Conservation (phyloP, 2,329 filamentous ascomycete species). For the Penicillium sp. region DNA sequence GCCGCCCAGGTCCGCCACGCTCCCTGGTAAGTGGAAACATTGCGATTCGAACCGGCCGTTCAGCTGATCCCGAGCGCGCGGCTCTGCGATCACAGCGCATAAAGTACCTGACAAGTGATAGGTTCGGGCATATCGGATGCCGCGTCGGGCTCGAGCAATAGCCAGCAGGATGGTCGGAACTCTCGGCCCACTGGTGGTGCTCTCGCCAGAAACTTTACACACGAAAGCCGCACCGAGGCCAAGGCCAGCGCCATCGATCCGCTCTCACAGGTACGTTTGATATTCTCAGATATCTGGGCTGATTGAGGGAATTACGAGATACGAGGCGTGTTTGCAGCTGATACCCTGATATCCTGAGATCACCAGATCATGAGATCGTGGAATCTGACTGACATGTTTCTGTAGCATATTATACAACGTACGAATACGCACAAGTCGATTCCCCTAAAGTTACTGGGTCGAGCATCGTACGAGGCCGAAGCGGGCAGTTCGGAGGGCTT, state of each 20-base stretch:
- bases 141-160: conserved; percentile 29
- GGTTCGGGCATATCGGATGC: conserved; percentile 29
- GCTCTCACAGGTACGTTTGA: conserved; percentile 57
- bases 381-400: neutral
- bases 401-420: conserved; percentile 60
- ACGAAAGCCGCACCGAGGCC: conserved; percentile 31
- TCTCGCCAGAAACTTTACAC: conserved; percentile 23
- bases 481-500: conserved; percentile 35
- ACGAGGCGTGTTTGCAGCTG: conserved; percentile 3
- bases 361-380: neutral
- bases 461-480: conserved; percentile 41
- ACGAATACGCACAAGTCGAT: conserved; percentile 61
- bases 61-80: conserved; percentile 1
- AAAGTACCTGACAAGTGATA: conserved; percentile 8
- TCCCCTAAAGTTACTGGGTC: conserved; percentile 41
- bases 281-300: neutral
- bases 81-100: neutral
- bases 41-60: conserved; percentile 1
- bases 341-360: neutral
- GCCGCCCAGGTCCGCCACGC: conserved; percentile 19
- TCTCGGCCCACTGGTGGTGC: conserved; percentile 21
- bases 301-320: neutral
- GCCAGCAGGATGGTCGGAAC: conserved; percentile 27
- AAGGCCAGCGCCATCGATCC: conserved; percentile 57
- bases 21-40: conserved; percentile 24